Conservation (phyloP, 805 yeast species). For the Saccharomycopsis guyanensis region DNA sequence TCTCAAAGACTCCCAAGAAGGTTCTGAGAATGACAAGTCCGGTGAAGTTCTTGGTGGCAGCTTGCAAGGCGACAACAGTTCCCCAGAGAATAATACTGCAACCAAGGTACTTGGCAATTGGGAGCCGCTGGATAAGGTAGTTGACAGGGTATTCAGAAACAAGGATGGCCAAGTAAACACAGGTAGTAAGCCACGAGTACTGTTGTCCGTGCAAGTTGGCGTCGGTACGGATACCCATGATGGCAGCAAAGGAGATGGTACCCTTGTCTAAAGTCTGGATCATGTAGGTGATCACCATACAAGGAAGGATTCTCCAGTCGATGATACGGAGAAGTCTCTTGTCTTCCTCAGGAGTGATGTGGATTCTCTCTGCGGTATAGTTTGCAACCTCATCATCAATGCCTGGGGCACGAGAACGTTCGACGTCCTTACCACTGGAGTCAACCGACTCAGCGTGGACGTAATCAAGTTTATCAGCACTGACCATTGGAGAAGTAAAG, state of each 20-base stretch:
- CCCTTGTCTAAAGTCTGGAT: constrained; percentile 29
- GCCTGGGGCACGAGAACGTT: background rate
- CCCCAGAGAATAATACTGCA: constrained; percentile 38
- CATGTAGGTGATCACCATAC: constrained; percentile 15
- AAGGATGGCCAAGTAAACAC: constrained; percentile 14
- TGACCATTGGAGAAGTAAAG: background rate
- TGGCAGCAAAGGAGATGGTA: constrained; percentile 40
- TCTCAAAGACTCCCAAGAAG: constrained; percentile 30
- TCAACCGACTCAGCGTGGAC: background rate
- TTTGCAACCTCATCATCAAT: constrained; percentile 16
- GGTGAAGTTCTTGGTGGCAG: constrained; percentile 36
- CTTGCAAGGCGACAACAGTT: constrained; percentile 37
- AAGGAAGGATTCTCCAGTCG: constrained; percentile 11
- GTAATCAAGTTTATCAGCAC: background rate
- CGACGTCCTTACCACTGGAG: background rate
- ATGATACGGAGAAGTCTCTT: constrained; percentile 4
- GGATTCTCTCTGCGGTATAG: constrained; percentile 8
- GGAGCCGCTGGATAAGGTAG: constrained; percentile 37
- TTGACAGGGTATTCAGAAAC: constrained; percentile 22
- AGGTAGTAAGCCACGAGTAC: constrained; percentile 16
- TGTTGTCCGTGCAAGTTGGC: constrained; percentile 30
- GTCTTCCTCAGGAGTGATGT: constrained; percentile 10
- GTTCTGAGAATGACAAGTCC: constrained; percentile 43
- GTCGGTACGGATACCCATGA: constrained; percentile 41
- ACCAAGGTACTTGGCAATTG: constrained; percentile 34